Base-by-base conservation (phyloP, 441 rosid genomes). In the Rhodomyrtus psidioides region DNA sequence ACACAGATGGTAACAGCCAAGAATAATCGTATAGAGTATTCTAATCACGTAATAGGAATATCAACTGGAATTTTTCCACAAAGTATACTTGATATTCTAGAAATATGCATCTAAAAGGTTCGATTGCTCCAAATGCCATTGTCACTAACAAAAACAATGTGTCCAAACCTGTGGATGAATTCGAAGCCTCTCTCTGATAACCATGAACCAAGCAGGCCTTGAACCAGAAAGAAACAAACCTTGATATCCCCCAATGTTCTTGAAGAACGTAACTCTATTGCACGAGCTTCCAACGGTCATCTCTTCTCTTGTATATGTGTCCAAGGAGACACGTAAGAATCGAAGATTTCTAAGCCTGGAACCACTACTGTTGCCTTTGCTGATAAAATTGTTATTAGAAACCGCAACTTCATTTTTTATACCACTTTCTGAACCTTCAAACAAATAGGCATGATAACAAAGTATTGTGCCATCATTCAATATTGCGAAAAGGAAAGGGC, bases 141-240 rank as follows among this genome's bases (percentile, higher is more conserved):
- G 7, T 81, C 58, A 55, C 76, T n/a, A 83, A 86, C 24, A 83
- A 51, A 30, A 54, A 76, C 83, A 39, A 65, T 62, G 39, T 82
- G 86, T 85, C 87, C 92, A 88, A 85, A 95, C 99, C 99, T 97
- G 99, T 87, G 99, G 95, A 91, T 97, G 99, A 92, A 96, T 90
- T 85, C 99, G 94, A 84, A 96, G 92, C 86, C 99, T 92, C 87
- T 95, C 99, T 89, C 99, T 95, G 87, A 96, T 93, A 85, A 95
- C 91, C 99, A 97, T 96, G 91, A 96, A 95, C 99, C 99, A 97
- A 87, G 95, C 93, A 6, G 99, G 99, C 88, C 98, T 95, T 86
- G 94, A 94, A 84, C 99, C 99, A 87, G 97, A 95, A 89, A 97
- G 98, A 88, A 97, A 97, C 87, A 97, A 91, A 14, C 99, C 99